Conservation (phyloP, 768 basidiomycete species). For the Boletus reticulatus region DNA sequence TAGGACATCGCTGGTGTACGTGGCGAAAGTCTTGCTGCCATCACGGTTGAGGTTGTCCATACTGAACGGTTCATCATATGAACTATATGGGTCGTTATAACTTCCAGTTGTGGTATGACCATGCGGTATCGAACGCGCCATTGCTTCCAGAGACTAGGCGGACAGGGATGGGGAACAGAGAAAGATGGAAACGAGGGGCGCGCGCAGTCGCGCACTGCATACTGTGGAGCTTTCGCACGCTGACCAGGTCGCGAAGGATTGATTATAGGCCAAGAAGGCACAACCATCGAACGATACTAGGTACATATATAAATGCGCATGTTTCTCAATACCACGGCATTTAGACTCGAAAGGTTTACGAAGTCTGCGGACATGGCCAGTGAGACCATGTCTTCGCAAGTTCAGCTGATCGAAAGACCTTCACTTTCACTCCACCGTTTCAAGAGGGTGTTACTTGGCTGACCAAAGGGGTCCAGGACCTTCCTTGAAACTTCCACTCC, state of each 20-base stretch:
- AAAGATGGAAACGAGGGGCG: neutral
- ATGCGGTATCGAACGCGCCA: constrained; percentile 21
- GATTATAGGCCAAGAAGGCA: too few relatives aligned
- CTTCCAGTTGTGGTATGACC: constrained; percentile 7
- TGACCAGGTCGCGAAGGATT: neutral
- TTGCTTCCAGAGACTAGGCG: constrained; percentile 24
- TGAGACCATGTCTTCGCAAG: neutral
- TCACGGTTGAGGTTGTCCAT: constrained; percentile 8
- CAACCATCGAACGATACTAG: neutral
- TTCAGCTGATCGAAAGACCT: constrained; percentile 30
- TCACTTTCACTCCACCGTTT: constrained; percentile 37
- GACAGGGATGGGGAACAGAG: neutral
- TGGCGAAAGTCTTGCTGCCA: constrained; percentile 20
- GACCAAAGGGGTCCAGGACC: constrained; percentile 40
- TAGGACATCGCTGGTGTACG: constrained; percentile 21
- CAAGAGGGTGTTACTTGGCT: constrained; percentile 39
- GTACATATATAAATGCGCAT: too few relatives aligned
- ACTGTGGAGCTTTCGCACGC: constrained; percentile 19
- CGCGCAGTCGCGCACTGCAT: neutral
- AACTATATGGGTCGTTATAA: constrained; percentile 25
- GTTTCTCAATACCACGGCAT: too few relatives aligned
- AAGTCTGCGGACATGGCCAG: neutral
- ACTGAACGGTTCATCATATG: constrained; percentile 22
- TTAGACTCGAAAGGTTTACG: neutral
- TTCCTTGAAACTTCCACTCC: constrained; percentile 41